Conservation (phyloP, 2,329 filamentous ascomycete genomes). For the Talaromyces amestolkiae region DNA sequence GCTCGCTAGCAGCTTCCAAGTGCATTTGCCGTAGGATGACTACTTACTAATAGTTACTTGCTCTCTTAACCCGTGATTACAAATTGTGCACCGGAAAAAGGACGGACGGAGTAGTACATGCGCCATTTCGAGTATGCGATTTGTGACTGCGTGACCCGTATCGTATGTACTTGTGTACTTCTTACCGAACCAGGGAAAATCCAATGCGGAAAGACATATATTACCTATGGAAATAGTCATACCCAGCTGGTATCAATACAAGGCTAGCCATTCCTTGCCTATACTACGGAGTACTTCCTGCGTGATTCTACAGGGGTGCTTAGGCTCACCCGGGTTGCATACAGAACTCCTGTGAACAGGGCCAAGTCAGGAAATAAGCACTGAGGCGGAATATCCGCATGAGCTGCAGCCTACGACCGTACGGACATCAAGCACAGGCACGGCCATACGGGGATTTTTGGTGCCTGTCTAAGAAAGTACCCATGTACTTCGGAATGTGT, state of each 20-base stretch:
- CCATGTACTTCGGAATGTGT: background rate
- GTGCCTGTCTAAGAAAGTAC: background rate
- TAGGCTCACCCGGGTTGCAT: background rate
- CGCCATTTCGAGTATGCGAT: background rate
- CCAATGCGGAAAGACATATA: background rate
- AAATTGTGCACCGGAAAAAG: background rate
- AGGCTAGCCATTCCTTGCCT: background rate
- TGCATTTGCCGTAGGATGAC: background rate
- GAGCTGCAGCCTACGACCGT: background rate
- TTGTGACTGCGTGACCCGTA: background rate
- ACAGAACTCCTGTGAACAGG: background rate
- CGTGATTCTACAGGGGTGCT: background rate
- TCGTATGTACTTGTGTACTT: background rate
- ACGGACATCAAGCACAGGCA: background rate
- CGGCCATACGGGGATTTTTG: constrained; percentile 3
- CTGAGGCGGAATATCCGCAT: background rate
- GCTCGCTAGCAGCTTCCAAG: background rate
- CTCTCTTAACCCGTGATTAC: background rate
- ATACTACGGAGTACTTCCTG: background rate
- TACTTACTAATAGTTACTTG: background rate
- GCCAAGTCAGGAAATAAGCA: background rate
- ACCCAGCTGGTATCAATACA: background rate
- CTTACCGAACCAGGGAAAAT: background rate
- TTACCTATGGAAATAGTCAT: background rate
- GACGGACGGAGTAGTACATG: background rate